Base-by-base conservation (phyloP, 176 grass and related monocot species). In the Saccharum spontaneum region DNA sequence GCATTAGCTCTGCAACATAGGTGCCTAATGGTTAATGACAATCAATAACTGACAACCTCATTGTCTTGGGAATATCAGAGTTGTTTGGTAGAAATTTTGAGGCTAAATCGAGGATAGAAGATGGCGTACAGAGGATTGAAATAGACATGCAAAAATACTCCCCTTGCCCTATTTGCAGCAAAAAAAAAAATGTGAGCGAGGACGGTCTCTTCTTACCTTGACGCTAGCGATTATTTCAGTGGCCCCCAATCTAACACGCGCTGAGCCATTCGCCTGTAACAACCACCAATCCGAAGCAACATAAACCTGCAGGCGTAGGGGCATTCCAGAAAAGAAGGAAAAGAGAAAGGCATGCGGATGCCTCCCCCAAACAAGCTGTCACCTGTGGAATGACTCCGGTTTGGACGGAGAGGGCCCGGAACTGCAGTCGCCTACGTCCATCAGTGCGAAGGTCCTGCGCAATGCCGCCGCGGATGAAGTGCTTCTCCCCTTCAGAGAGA, bases 311-410 rank as follows among this genome's bases (percentile, higher is more conserved):
- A 61, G 57, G 20, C 33, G 33, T 3, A 3, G 33, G 34, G 31
- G 2, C 16, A 40, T 59, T 18, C 14, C 10, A 20, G 13, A 17
- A 9, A 10, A 7, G 2, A 61, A 7, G 16, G 3, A 69, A 67
- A 71, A 8, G 1, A 13, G 10, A 70, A 61, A 34, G 9, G 34
- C 18, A 28, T 30, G 28, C 7, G 10, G 65, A 33, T 13, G 14
- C 14, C 7, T 59, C 2, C 2, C 16, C 7, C 13, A 69, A 54
- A 38, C 59, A 69, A 73, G 30, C 7, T 14, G 30, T 46, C 91
- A 98, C 92, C 91, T 95, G 95, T 20, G 93, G 91, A 17, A 95
- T 98, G 79, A 98, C 86, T 18, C 95, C 93, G 31, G 92, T 95
- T 73, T 95, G 76, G 4, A 98, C 85, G 17, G 83, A 91, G 41